A percentile compares a stretch with the other conserved stretches of the same genome.
Conservation (phyloP, 306 rosid genomes). For the Bauhinia variegata region DNA sequence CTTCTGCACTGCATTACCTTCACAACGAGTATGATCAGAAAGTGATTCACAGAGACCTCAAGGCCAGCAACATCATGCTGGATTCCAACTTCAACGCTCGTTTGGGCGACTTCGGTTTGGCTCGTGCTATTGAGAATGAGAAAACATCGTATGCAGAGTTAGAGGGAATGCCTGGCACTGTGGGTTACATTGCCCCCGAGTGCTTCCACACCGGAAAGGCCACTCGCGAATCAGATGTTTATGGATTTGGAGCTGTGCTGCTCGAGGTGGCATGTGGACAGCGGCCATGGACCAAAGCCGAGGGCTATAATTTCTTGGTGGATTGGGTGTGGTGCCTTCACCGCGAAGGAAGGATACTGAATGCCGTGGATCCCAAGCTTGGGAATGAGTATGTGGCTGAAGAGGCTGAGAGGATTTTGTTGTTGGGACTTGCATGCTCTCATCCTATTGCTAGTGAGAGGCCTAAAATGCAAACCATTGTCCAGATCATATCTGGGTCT, state of each 20-base stretch:
- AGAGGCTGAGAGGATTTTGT: conserved; percentile 65
- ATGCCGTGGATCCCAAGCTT: conserved; percentile 60
- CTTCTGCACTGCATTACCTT: conserved; percentile 65
- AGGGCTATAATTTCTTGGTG: conserved; percentile 53
- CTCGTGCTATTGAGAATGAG: conserved; percentile 72
- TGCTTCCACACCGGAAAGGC: conserved; percentile 83
- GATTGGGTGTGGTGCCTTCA: conserved; percentile 85
- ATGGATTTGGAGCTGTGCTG: conserved; percentile 68
- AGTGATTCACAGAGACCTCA: conserved; percentile 74
- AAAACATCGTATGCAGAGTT: conserved; percentile 65
- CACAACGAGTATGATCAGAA: conserved; percentile 73
- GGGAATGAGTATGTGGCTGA: conserved; percentile 50
- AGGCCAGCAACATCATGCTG: conserved; percentile 77
- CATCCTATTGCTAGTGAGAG: conserved; percentile 67
- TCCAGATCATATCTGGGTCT: conserved; percentile 68
- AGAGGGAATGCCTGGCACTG: conserved; percentile 69
- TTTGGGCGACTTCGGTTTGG: conserved; percentile 72
- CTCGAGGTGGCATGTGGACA: conserved; percentile 72
- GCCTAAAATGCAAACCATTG: conserved; percentile 59
- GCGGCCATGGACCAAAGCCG: conserved; percentile 65
- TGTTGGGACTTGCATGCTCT: conserved; percentile 70
- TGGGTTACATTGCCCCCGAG: conserved; percentile 83
- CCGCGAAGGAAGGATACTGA: conserved; percentile 49
- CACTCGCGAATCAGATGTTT: conserved; percentile 65
- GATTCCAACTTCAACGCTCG: conserved; percentile 71